Conservation (phyloP, 208 protist genomes). For the Trypanosoma avium region DNA sequence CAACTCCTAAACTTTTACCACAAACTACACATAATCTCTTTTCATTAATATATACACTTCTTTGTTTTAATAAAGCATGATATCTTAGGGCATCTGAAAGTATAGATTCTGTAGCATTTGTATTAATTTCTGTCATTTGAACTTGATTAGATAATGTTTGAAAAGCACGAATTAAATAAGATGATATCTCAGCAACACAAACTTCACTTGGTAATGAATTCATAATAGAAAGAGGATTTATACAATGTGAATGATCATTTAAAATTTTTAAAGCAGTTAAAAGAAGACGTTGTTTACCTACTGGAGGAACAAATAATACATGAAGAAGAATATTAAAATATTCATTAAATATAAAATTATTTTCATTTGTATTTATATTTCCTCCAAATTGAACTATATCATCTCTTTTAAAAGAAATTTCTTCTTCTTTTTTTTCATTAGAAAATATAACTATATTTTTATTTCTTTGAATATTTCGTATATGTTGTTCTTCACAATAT, state of each 20-base stretch:
- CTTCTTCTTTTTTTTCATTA: background rate
- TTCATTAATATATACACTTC: conserved; percentile 42
- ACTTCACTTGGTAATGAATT: conserved; percentile 41
- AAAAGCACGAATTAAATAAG: conserved; percentile 46
- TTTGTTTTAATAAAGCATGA: conserved; percentile 34
- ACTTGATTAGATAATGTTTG: conserved; percentile 32
- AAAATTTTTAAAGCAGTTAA: conserved; percentile 41
- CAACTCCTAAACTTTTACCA: conserved; percentile 29
- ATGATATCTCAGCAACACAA: conserved; percentile 29
- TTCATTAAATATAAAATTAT: conserved; percentile 31
- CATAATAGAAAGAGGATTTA: conserved; percentile 40
- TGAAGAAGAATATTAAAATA: conserved; percentile 52
- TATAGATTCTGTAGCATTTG: conserved; percentile 27
- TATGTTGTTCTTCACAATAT: conserved; percentile 44
- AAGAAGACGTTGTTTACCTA: conserved; percentile 23
- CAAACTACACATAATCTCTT: conserved; percentile 44
- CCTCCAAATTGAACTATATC: background rate
- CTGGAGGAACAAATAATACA: conserved; percentile 42
- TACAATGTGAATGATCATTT: conserved; percentile 27
- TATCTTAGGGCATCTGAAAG: conserved; percentile 15
- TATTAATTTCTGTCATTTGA: conserved; percentile 21
- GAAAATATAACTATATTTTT: background rate
- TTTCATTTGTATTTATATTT: background rate
- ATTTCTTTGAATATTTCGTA: conserved; percentile 1
- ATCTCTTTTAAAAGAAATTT: background rate